Percentiles rank a stretch among this genome's conserved stretches.
These are phyloP conservation scores for Spergularia azorica DNA, from an alignment of 179 eudicot genomes.

Conservation along the genomic window DNA sequence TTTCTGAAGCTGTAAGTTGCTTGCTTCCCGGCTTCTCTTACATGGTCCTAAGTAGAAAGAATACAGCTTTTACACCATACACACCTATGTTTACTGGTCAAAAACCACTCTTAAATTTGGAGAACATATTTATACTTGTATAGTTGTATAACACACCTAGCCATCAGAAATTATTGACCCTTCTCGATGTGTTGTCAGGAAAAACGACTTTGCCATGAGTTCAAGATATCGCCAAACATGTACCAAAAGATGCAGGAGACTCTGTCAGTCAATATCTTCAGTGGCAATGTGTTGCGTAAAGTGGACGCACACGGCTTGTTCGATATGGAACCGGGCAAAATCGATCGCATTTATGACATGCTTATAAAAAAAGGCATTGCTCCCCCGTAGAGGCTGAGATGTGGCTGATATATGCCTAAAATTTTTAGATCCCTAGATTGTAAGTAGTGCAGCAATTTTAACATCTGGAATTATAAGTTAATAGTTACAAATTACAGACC, in stretches of 20 bases:
- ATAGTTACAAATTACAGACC: background rate
- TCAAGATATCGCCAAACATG: conserved; percentile 30
- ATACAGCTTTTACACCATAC: background rate
- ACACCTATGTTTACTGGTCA: background rate
- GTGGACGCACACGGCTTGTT: conserved; percentile 37
- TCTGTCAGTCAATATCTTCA: conserved; percentile 36
- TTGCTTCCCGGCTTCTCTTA: background rate
- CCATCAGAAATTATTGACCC: background rate
- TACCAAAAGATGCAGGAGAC: conserved; percentile 41
- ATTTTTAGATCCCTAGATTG: background rate
- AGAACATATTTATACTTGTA: background rate
- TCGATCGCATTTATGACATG: conserved; percentile 42
- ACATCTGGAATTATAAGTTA: background rate
- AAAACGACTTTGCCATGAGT: conserved; percentile 37
- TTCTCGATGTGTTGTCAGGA: conserved; percentile 31
- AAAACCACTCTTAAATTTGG: background rate
- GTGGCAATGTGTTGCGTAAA: conserved; percentile 30
- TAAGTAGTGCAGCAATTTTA: background rate
- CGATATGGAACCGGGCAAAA: conserved; percentile 29
- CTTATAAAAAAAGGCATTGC: conserved; percentile 41
- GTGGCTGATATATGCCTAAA: background rate
- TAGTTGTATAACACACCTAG: too few species aligned
- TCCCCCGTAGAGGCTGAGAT: conserved; percentile 21
- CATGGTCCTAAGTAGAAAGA: background rate
- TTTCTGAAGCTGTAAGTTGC: conserved; percentile 40